Percentiles rank a stretch among this genome's conserved stretches.
phyloP scores from a whole-genome alignment of 2,329 filamentous ascomycete species.

The Conoideocrella luteorostrata region DNA sequence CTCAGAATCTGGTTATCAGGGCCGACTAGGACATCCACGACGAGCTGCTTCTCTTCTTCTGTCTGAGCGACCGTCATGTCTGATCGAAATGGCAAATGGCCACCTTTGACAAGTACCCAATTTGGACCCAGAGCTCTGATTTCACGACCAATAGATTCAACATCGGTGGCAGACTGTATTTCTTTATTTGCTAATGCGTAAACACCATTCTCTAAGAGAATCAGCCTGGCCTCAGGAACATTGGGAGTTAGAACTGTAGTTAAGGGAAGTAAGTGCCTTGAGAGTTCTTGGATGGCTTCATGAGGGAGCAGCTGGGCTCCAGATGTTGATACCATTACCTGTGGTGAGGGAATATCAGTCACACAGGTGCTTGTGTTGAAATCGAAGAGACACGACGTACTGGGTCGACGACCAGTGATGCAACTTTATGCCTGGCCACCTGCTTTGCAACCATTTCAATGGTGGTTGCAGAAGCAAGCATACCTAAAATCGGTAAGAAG shows the following conservation, averaged over 20 bases:
- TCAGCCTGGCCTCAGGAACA: conserved; percentile 63
- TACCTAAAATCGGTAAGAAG: conserved; percentile 20
- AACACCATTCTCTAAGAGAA: conserved; percentile 48
- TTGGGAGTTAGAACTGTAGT: conserved; percentile 72
- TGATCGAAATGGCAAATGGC: conserved; percentile 71
- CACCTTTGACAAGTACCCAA: conserved; percentile 84
- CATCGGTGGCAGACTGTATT: conserved; percentile 53
- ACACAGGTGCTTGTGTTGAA: too few species aligned
- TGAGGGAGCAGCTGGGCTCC: conserved; percentile 62
- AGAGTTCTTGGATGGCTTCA: conserved; percentile 56
- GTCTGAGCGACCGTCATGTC: conserved; percentile 52
- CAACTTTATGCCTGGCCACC: conserved; percentile 24
- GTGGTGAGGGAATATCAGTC: conserved; percentile 8
- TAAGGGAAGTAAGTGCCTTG: conserved; percentile 53
- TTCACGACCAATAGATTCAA: conserved; percentile 61
- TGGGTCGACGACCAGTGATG: conserved; percentile 30
- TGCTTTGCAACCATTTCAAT: conserved; percentile 28
- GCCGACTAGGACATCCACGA: conserved; percentile 74
- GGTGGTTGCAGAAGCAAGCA: conserved; percentile 32
- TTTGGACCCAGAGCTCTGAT: conserved; percentile 65
- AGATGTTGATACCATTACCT: conserved; percentile 93
- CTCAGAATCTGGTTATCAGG: conserved; percentile 45
- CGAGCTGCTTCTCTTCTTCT: conserved; percentile 54
- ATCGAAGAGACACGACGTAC: conserved; percentile 24
- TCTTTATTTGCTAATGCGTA: conserved; percentile 20